phyloP scores from a whole-genome alignment of 1,284 basidiomycete genomes.

The Heterobasidion occidentale region DNA sequence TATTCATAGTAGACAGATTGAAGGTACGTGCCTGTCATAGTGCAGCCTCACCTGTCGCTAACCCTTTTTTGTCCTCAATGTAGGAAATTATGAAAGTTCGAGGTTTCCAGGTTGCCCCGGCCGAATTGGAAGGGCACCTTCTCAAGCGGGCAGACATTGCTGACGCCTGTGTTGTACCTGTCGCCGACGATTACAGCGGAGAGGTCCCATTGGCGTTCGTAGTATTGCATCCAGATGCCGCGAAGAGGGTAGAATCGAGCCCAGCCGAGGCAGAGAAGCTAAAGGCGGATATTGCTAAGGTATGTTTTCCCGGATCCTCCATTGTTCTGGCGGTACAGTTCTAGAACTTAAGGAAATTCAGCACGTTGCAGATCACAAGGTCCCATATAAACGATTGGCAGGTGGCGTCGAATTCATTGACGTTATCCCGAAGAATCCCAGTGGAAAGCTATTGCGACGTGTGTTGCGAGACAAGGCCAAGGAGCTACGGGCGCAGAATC shows the following conservation, averaged over 20 bases:
- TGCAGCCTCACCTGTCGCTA: too few relatives aligned
- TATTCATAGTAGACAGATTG: slow-evolving; percentile 37
- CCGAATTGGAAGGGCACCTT: slow-evolving; percentile 46
- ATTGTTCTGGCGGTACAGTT: not conserved
- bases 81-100: slow-evolving; percentile 60
- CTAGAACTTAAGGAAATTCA: not conserved
- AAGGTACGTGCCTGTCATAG: slow-evolving; percentile 21
- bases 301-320: slow-evolving; percentile 17
- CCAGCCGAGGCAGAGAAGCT: slow-evolving; percentile 28
- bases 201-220: slow-evolving; percentile 73
- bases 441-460: slow-evolving; percentile 54
- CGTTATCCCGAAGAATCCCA: slow-evolving; percentile 63
- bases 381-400: slow-evolving; percentile 60
- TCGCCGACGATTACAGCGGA: slow-evolving; percentile 73
- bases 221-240: slow-evolving; percentile 40
- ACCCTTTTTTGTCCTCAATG: not conserved
- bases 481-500: not conserved
- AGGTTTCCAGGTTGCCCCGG: slow-evolving; percentile 53
- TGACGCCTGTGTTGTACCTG: slow-evolving; percentile 68
- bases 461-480: slow-evolving; percentile 42
- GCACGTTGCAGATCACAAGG: slow-evolving; percentile 63
- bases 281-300: slow-evolving; percentile 40
- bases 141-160: slow-evolving; percentile 63
- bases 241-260: slow-evolving; percentile 24
- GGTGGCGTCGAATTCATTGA: slow-evolving; percentile 65